phyloP scores from a whole-genome alignment of 306 rosid genomes.

The Cercis canadensis region DNA sequence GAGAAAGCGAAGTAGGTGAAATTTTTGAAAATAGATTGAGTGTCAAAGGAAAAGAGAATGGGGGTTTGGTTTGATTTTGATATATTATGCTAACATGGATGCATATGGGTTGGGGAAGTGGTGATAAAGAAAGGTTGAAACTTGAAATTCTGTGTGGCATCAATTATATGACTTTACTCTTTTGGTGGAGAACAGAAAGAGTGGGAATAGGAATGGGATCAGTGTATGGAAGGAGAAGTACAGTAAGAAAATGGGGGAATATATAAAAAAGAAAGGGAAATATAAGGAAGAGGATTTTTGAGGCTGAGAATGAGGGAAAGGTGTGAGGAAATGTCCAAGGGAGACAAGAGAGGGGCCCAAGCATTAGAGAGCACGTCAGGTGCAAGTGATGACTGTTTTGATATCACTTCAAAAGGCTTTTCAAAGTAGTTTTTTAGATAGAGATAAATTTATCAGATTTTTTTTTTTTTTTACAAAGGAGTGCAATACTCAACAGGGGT shows the following conservation, averaged over 20 bases:
- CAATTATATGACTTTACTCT: constrained; percentile 32
- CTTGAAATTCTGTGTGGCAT: constrained; percentile 30
- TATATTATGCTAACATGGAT: constrained; percentile 35
- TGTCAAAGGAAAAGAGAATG: constrained; percentile 43
- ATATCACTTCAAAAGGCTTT: too few relatives aligned
- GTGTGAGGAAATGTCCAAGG: constrained; percentile 38
- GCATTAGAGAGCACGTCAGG: constrained; percentile 35
- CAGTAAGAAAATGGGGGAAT: neutral
- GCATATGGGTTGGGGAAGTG: neutral
- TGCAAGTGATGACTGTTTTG: too few relatives aligned
- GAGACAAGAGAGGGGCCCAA: constrained; percentile 59
- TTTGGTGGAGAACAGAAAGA: constrained; percentile 23
- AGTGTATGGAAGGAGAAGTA: neutral
- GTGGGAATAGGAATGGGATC: neutral
- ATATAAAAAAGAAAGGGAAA: constrained; percentile 28
- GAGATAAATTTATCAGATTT: too few relatives aligned
- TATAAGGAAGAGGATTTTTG: constrained; percentile 20
- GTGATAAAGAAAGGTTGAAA: neutral
- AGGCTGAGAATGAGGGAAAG: constrained; percentile 29
- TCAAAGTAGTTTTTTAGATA: too few relatives aligned
- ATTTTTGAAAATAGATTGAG: constrained; percentile 27
- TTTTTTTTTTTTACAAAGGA: too few relatives aligned
- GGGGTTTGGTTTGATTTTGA: constrained; percentile 47
- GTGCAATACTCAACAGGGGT: too few relatives aligned
- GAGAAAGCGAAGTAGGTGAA: constrained; percentile 36